Evolutionary conservation across 495 filamentous ascomycete species (phyloP).

Genomic region (Melanomma pulvis-pyrius): DNA sequence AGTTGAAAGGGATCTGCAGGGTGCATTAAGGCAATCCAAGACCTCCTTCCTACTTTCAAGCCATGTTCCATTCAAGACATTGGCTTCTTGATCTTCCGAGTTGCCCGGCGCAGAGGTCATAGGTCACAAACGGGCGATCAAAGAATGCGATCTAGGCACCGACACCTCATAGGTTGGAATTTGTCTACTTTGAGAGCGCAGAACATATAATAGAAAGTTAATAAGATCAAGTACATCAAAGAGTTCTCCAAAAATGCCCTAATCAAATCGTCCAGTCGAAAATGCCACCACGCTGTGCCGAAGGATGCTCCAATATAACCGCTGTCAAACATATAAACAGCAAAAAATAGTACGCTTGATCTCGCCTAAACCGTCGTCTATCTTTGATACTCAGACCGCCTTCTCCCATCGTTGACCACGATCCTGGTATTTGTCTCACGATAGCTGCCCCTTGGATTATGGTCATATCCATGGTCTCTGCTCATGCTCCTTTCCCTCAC

Average conservation of each 20-base stretch:
- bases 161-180: slow-evolving; percentile 7
- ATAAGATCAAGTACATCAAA: neutral
- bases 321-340: neutral
- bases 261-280: neutral
- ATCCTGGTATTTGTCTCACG: slow-evolving; percentile 36
- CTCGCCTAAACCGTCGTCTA: slow-evolving; percentile 9
- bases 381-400: slow-evolving; percentile 37
- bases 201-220: neutral
- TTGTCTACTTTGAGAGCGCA: slow-evolving; percentile 6
- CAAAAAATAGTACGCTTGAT: neutral
- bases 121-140: neutral
- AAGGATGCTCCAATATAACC: neutral
- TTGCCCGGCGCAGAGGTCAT: neutral
- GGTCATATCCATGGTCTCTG: slow-evolving; percentile 30
- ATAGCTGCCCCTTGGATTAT: slow-evolving; percentile 34
- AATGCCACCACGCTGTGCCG: neutral
- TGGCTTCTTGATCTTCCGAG: neutral
- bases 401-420: slow-evolving; percentile 36
- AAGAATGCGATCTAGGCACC: slow-evolving; percentile 13
- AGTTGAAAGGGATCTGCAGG: neutral
- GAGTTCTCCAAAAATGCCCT: neutral
- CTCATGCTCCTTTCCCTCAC: slow-evolving; percentile 33
- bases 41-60: neutral
- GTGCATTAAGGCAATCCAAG: neutral
- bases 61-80: neutral